These are phyloP conservation scores for Helminthosporium solani DNA, from an alignment of 2,329 filamentous ascomycete genomes.

Conservation along the genomic window DNA sequence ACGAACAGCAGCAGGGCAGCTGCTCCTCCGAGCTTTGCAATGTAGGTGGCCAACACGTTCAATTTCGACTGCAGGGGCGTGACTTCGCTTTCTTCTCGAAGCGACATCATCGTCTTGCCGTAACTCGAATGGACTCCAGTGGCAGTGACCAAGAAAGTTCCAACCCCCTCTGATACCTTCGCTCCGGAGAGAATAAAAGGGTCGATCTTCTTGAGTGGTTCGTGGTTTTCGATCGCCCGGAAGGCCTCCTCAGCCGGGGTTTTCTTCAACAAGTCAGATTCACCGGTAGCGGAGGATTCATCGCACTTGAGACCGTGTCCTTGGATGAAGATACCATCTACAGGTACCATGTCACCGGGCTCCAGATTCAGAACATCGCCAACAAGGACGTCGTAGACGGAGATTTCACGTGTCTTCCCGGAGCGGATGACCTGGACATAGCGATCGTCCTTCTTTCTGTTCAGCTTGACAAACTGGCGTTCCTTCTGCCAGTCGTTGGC, in stretches of 20 bases:
- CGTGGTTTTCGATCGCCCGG: constrained; percentile 62
- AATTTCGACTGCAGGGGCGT: constrained; percentile 78
- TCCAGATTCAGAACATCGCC: constrained; percentile 74
- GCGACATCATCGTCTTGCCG: constrained; percentile 75
- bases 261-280: constrained; percentile 73
- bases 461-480: constrained; percentile 75
- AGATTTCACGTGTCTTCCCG: constrained; percentile 67
- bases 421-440: constrained; percentile 75
- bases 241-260: constrained; percentile 65
- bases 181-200: constrained; percentile 87
- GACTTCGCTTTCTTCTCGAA: constrained; percentile 73
- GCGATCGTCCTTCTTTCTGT: constrained; percentile 76
- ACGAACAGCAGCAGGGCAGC: constrained; percentile 80
- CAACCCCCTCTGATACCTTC: constrained; percentile 74
- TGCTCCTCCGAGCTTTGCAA: constrained; percentile 74
- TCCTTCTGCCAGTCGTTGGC: constrained; percentile 82
- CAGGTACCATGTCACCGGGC: constrained; percentile 70
- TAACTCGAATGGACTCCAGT: constrained; percentile 73
- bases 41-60: constrained; percentile 75
- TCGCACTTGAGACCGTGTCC: constrained; percentile 70
- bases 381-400: constrained; percentile 69
- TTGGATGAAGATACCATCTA: constrained; percentile 69
- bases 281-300: constrained; percentile 74
- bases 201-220: constrained; percentile 67
- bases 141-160: constrained; percentile 73